A percentile compares a stretch with the other conserved stretches of the same genome.
Evolutionary conservation across 805 yeast species (phyloP).

Genomic region (Cephaloascus fragrans): DNA sequence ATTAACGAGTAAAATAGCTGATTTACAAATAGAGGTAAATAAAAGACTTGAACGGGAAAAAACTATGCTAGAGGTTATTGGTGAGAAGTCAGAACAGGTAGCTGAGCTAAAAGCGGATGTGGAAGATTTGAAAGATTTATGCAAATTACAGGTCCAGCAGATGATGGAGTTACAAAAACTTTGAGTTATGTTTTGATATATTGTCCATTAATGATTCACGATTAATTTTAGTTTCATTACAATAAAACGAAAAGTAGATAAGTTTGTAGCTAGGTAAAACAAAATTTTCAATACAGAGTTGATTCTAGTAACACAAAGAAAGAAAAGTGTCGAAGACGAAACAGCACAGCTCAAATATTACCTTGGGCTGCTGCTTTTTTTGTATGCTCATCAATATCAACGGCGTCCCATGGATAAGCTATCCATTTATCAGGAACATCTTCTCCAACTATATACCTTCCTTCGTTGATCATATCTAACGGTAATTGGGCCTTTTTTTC

Average conservation of each 20-base stretch:
- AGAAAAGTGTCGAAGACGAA: too few relatives aligned
- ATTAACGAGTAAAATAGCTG: conserved; percentile 14
- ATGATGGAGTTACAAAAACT: conserved; percentile 54
- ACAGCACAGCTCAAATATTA: too few relatives aligned
- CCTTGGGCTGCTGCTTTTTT: conserved; percentile 58
- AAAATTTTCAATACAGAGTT: too few relatives aligned
- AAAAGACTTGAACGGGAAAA: conserved; percentile 29
- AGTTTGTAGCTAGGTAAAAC: too few relatives aligned
- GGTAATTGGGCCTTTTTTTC: conserved; percentile 72
- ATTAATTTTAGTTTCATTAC: too few relatives aligned
- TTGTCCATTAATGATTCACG: too few relatives aligned
- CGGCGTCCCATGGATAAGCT: conserved; percentile 87
- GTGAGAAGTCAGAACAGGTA: conserved; percentile 81
- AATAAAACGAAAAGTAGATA: too few relatives aligned
- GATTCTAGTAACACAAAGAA: too few relatives aligned
- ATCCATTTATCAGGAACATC: conserved; percentile 76
- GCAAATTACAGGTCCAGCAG: conserved; percentile 79
- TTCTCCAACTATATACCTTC: conserved; percentile 63
- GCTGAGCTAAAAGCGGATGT: conserved; percentile 86
- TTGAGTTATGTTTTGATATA: too few relatives aligned
- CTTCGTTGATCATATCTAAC: conserved; percentile 46
- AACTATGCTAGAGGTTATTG: conserved; percentile 60
- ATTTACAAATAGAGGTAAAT: conserved; percentile 18
- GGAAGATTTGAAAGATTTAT: conserved; percentile 75
- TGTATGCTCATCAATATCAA: conserved; percentile 72